These are phyloP conservation scores for Pseudevernia furfuracea DNA, from an alignment of 495 filamentous ascomycete species.

Conservation along the genomic window DNA sequence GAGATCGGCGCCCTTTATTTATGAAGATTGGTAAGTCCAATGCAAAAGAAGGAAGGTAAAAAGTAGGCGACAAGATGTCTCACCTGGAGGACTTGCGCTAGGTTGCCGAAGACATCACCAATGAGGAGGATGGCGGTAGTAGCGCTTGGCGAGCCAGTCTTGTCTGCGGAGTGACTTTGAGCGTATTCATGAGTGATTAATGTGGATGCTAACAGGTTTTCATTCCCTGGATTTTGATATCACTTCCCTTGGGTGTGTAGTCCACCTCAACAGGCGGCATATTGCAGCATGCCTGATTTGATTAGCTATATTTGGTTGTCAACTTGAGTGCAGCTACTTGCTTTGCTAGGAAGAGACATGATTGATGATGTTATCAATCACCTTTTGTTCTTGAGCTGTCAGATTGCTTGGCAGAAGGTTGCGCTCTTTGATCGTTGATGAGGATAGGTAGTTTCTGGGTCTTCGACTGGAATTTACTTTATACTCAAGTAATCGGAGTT, in stretches of 20 bases:
- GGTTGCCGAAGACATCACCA: conserved; percentile 61
- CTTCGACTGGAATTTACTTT: too few species aligned
- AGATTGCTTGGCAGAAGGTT: too few species aligned
- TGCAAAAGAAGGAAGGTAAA: neutral
- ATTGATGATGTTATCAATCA: neutral
- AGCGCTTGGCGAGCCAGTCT: conserved; percentile 51
- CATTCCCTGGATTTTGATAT: conserved; percentile 48
- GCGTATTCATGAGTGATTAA: neutral
- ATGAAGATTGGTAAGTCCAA: neutral
- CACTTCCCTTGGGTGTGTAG: conserved; percentile 51
- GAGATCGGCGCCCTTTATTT: conserved; percentile 58
- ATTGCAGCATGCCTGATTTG: conserved; percentile 51
- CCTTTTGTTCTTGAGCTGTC: neutral
- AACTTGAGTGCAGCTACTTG: neutral
- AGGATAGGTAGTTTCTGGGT: too few species aligned
- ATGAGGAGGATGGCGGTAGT: conserved; percentile 54
- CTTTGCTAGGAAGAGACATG: conserved; percentile 1
- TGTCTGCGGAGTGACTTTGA: conserved; percentile 41
- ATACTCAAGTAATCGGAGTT: too few species aligned
- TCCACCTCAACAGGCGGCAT: conserved; percentile 47
- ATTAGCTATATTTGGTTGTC: neutral
- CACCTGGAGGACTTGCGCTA: neutral
- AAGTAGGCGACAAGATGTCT: neutral
- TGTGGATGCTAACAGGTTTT: conserved; percentile 35
- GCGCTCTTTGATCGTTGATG: too few species aligned